A percentile compares a stretch with the other conserved stretches of the same genome.
These are phyloP conservation scores for Parietichytrium sp. DNA, from an alignment of 108 stramenopile genomes.

Conservation along the genomic window DNA sequence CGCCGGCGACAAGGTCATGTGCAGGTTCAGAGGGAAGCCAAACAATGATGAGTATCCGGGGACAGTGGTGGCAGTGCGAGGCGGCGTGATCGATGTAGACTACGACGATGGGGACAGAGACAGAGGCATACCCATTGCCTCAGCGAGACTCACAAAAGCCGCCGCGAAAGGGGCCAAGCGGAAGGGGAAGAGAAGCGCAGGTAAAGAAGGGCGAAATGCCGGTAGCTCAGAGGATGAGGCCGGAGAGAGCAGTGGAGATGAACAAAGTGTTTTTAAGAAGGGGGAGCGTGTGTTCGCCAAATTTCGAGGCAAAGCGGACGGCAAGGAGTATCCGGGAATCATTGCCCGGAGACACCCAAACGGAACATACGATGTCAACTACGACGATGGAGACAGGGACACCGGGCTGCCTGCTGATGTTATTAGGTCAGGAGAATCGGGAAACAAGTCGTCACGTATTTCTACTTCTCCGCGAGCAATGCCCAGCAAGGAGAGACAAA, in stretches of 20 bases:
- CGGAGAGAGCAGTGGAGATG: too few species aligned
- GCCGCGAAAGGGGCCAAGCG: background rate
- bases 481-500: too few species aligned
- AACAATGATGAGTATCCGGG: constrained; percentile 10
- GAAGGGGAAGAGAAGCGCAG: too few species aligned
- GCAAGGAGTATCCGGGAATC: constrained; percentile 41
- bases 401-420: too few species aligned
- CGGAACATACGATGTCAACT: constrained; percentile 41
- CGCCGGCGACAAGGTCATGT: background rate
- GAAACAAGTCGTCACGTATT: too few species aligned
- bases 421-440: too few species aligned
- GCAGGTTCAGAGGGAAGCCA: background rate
- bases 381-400: constrained; percentile 49
- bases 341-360: background rate
- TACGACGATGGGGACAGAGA: constrained; percentile 29
- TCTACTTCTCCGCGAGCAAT: too few species aligned
- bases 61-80: background rate
- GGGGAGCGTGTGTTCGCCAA: constrained; percentile 35
- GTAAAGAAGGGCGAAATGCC: too few species aligned
- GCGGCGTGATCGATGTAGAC: background rate
- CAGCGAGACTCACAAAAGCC: background rate
- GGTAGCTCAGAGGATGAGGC: too few species aligned
- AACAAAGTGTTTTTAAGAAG: background rate
- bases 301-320: constrained; percentile 36
- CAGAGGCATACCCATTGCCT: background rate